phyloP scores from a whole-genome alignment of 768 basidiomycete species.

The Clitopilus hobsonii region DNA sequence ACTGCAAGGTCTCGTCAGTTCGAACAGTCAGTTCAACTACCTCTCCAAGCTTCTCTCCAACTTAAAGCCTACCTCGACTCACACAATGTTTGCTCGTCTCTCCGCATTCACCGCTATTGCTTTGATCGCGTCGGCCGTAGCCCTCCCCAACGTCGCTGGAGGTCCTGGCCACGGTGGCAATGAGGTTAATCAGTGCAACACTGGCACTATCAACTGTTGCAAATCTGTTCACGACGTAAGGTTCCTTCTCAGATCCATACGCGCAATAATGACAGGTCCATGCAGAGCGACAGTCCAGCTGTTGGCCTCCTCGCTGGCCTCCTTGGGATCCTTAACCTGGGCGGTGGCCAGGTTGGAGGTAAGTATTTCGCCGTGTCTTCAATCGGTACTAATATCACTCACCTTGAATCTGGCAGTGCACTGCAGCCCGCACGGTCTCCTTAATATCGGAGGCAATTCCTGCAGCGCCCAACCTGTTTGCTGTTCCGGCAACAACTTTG shows the following conservation, averaged over 20 bases:
- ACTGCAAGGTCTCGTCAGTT: constrained; percentile 1
- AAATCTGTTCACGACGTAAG: constrained; percentile 10
- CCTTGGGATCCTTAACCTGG: constrained; percentile 8
- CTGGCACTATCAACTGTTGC: constrained; percentile 14
- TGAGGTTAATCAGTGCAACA: constrained; percentile 10
- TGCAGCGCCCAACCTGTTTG: constrained; percentile 12
- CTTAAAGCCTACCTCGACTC: not conserved
- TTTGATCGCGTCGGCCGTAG: constrained; percentile 7
- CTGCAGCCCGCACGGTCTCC: constrained; percentile 6
- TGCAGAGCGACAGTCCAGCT: not conserved
- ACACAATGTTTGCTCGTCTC: constrained; percentile 10
- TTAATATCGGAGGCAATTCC: constrained; percentile 9
- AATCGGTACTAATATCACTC: too few relatives aligned
- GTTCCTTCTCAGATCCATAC: not conserved
- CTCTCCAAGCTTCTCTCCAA: not conserved
- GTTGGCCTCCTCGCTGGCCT: constrained; percentile 6
- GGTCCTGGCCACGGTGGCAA: not conserved
- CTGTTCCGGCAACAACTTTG: constrained; percentile 15
- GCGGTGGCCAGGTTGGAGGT: constrained; percentile 10
- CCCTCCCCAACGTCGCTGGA: constrained; percentile 7
- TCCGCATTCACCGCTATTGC: constrained; percentile 6
- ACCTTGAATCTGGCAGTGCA: constrained; percentile 3
- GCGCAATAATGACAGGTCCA: not conserved
- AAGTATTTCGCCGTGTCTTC: not conserved
- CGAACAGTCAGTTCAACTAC: constrained; percentile 2